Evolutionary conservation across 1,284 basidiomycete genomes (phyloP).

Genomic region (Psilocybe mexicana): DNA sequence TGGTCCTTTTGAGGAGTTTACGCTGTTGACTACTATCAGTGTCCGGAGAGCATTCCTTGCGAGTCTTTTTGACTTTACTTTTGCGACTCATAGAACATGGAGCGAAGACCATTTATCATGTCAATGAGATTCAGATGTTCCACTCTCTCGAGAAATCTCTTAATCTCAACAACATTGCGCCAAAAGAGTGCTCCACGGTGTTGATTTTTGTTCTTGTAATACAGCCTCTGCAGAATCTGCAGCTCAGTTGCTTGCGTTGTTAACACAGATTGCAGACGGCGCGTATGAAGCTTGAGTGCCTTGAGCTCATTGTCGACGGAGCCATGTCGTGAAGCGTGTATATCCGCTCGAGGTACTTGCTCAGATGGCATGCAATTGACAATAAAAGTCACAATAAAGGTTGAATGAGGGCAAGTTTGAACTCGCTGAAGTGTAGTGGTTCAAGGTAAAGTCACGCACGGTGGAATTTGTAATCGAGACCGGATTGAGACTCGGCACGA

Average conservation of each 20-base stretch:
- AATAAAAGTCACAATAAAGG: not conserved
- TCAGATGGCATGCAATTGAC: slow-evolving; percentile 23
- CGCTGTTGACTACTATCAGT: slow-evolving; percentile 31
- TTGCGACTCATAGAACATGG: slow-evolving; percentile 56
- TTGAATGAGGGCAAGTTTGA: not conserved
- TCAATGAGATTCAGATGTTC: slow-evolving; percentile 42
- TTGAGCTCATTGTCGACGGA: slow-evolving; percentile 60
- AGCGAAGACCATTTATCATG: slow-evolving; percentile 49
- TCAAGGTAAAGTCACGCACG: not conserved
- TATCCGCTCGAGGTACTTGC: slow-evolving; percentile 35
- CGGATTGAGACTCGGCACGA: not conserved
- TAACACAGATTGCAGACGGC: slow-evolving; percentile 49
- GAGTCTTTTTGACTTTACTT: slow-evolving; percentile 12
- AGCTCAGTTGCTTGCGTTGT: slow-evolving; percentile 53
- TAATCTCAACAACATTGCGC: slow-evolving; percentile 61
- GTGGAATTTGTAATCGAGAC: slow-evolving; percentile 6
- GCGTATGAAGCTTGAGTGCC: slow-evolving; percentile 52
- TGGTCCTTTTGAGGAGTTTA: slow-evolving; percentile 51
- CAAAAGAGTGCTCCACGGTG: slow-evolving; percentile 73
- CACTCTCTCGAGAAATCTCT: slow-evolving; percentile 55
- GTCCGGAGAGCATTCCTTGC: not conserved
- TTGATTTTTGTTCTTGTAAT: slow-evolving; percentile 81
- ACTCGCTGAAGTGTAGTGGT: too few species aligned
- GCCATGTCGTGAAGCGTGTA: slow-evolving; percentile 39
- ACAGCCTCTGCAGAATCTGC: slow-evolving; percentile 62